These are phyloP conservation scores for Agastache rugosa DNA, from an alignment of 257 asterid species.

Conservation along the genomic window DNA sequence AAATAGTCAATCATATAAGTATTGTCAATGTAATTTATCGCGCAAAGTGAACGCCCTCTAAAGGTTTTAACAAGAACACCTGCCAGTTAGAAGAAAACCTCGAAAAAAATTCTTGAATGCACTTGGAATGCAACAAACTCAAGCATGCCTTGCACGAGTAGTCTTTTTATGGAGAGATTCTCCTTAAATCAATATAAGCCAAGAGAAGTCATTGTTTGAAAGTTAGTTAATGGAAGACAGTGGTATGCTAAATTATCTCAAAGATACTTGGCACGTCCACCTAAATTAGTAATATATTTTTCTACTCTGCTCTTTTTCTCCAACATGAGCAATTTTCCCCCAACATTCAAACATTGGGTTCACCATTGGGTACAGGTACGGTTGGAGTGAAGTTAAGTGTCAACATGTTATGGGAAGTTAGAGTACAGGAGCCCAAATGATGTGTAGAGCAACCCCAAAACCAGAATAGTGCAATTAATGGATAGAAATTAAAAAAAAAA, in stretches of 20 bases:
- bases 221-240: background rate
- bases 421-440: background rate
- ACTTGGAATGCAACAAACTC: background rate
- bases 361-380: background rate
- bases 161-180: background rate
- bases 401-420: background rate
- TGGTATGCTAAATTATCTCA: slow-evolving; percentile 12
- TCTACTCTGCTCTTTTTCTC: background rate
- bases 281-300: background rate
- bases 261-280: slow-evolving; percentile 11
- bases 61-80: background rate
- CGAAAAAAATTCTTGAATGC: background rate
- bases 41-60: background rate
- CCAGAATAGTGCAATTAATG: background rate
- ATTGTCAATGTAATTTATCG: too few relatives aligned
- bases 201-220: slow-evolving; percentile 5
- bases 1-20: too few relatives aligned
- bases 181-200: background rate
- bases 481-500: background rate
- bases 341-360: background rate
- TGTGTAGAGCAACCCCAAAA: background rate
- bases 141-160: background rate
- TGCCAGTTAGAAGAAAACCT: background rate
- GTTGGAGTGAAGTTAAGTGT: background rate
- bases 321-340: background rate